phyloP scores from a whole-genome alignment of 805 yeast species.

The Lachancea sp. region DNA sequence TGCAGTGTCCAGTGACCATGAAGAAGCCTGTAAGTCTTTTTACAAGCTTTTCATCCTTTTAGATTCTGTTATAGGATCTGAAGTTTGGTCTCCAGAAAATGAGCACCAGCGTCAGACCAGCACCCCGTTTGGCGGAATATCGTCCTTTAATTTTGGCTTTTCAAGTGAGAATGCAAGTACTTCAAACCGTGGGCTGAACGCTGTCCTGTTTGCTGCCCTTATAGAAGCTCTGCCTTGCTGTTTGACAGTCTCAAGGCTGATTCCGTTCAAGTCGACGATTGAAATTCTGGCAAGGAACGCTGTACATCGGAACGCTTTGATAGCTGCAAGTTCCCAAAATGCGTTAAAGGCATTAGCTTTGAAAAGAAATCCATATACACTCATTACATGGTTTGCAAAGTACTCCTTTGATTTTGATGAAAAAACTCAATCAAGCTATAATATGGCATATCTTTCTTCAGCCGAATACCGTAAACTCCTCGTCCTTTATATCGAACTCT shows the following conservation, averaged over 20 bases:
- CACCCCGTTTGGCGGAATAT: slow-evolving; percentile 32
- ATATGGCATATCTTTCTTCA: slow-evolving; percentile 54
- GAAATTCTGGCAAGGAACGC: slow-evolving; percentile 76
- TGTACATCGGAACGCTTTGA: slow-evolving; percentile 56
- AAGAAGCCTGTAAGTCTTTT: slow-evolving; percentile 59
- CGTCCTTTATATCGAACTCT: slow-evolving; percentile 67
- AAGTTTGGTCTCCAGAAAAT: slow-evolving; percentile 34
- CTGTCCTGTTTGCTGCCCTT: slow-evolving; percentile 61
- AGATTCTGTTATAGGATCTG: slow-evolving; percentile 54
- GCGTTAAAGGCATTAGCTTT: slow-evolving; percentile 63
- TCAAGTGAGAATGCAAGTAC: slow-evolving; percentile 32
- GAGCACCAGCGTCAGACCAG: slow-evolving; percentile 33
- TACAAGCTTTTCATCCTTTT: slow-evolving; percentile 50
- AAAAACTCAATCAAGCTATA: slow-evolving; percentile 48
- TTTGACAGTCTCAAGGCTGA: slow-evolving; percentile 37
- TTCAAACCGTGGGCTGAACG: slow-evolving; percentile 33
- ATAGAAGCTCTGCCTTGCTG: slow-evolving; percentile 75
- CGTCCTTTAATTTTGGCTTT: slow-evolving; percentile 38
- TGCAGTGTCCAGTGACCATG: slow-evolving; percentile 43
- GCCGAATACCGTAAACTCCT: slow-evolving; percentile 54
- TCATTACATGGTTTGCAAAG: slow-evolving; percentile 71
- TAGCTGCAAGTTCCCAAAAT: slow-evolving; percentile 56
- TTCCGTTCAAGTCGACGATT: slow-evolving; percentile 56
- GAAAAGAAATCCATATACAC: slow-evolving; percentile 58
- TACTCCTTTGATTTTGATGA: slow-evolving; percentile 77